Evolutionary conservation across 139 green algal genomes (phyloP), one percentile per base, ranked within the genome.

Genomic region (Chlorella sp.): DNA sequence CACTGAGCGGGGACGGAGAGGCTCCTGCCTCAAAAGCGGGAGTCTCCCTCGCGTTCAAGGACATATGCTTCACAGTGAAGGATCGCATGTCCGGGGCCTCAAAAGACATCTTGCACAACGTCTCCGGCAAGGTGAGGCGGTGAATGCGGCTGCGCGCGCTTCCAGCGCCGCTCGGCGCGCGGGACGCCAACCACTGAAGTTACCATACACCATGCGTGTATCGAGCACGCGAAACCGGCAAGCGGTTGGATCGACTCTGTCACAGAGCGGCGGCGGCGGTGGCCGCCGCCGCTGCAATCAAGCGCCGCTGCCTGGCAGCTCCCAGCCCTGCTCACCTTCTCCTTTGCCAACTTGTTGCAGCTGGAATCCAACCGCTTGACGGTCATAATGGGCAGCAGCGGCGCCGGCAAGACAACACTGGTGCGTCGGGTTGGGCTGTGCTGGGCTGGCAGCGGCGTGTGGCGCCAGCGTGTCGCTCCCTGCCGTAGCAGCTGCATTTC

Each of bases 351-450:
- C 34, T 28, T 30, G 1, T 28, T 92, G 77, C 81, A 64, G n/a
- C 15, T 81, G 77, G 39, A 91, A 91, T 1, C 84, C 0, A n/a
- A 40, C 39, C 85, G 92, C 15, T 79, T 97, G 11, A 81, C 93
- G 0, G 90, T 91, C 3, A 92, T 97, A 21, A 96, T 97, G 95
- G 95, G 95, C 3, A 87, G 90, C 12, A 95, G 89, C 1, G 95
- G 95, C 15, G 94, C 95, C 0, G 95, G 95, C 24, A 97, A 97
- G 86, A 96, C 90, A 1, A 97, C 94, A 0, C 81, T 96, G 93
- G 94, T 97, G 81, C 73, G 93, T 9, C 48, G 48, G 48, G 48
- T 9, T 24, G 36, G 48, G 37, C 40, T 32, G 24, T 0, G 32
- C 36, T 84, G 24, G 75, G 34, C n/a, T 84, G 78, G 19, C 16